Conservation (phyloP, 2,329 filamentous ascomycete genomes). For the Stylonectria norvegica region DNA sequence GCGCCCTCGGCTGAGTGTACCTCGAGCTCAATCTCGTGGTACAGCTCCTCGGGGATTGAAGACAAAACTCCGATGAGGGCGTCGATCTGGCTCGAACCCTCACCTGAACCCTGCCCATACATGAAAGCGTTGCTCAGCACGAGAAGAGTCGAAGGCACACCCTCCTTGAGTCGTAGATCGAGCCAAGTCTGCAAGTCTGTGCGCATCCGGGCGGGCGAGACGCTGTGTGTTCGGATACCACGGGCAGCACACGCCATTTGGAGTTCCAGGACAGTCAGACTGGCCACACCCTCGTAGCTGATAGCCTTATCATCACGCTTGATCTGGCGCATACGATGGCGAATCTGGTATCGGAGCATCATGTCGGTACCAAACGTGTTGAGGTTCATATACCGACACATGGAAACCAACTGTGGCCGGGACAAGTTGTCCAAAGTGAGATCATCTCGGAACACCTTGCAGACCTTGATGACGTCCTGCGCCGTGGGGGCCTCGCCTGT, state of each 20-base stretch:
- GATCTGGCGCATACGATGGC: slow-evolving; percentile 98
- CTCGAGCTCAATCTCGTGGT: slow-evolving; percentile 99
- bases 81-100: slow-evolving; percentile 86
- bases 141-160: slow-evolving; percentile 92
- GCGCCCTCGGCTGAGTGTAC: slow-evolving; percentile 95
- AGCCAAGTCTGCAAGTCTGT: slow-evolving; percentile 93
- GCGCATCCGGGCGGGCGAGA: slow-evolving; percentile 82
- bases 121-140: slow-evolving; percentile 97
- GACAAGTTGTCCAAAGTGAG: slow-evolving; percentile 95
- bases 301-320: slow-evolving; percentile 97
- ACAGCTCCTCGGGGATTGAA: slow-evolving; percentile 94
- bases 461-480: slow-evolving; percentile 95
- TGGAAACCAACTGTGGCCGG: slow-evolving; percentile 89
- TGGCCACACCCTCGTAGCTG: slow-evolving; percentile 88
- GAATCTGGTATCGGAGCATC: slow-evolving; percentile 95
- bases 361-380: slow-evolving; percentile 96
- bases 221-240: slow-evolving; percentile 86
- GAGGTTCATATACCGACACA: slow-evolving; percentile 98
- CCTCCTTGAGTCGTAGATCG: slow-evolving; percentile 86
- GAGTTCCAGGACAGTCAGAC: slow-evolving; percentile 86
- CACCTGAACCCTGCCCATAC: slow-evolving; percentile 86
- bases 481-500: slow-evolving; percentile 87
- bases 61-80: slow-evolving; percentile 88
- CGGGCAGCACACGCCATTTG: slow-evolving; percentile 90
- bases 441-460: slow-evolving; percentile 98